These are phyloP conservation scores for Streptanthus diversifolius DNA, from an alignment of 345 rosid species.

Conservation along the genomic window DNA sequence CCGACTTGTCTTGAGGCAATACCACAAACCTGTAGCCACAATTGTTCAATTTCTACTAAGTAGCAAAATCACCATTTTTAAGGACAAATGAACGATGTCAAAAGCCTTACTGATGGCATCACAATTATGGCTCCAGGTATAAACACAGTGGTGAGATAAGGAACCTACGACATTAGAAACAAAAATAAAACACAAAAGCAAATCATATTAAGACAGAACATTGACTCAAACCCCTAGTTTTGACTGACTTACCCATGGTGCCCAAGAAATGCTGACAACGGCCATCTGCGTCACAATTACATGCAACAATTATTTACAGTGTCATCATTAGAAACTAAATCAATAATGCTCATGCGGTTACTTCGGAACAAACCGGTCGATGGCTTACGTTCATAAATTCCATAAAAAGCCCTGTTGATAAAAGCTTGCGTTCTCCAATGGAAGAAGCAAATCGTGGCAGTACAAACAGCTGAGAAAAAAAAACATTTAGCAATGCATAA, in stretches of 20 bases:
- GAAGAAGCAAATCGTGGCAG: conserved; percentile 59
- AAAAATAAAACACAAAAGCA: neutral
- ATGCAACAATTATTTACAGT: neutral
- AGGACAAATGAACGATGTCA: neutral
- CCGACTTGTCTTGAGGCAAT: conserved; percentile 86
- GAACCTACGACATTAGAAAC: conserved; percentile 50
- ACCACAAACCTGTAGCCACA: conserved; percentile 37
- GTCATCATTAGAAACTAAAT: neutral
- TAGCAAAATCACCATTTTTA: neutral
- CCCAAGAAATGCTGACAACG: conserved; percentile 70
- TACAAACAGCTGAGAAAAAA: conserved; percentile 61
- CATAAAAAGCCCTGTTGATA: conserved; percentile 73
- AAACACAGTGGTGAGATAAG: conserved; percentile 52
- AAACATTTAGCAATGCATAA: neutral
- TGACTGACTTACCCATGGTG: conserved; percentile 59
- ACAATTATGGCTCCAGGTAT: conserved; percentile 38
- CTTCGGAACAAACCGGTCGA: too few species aligned
- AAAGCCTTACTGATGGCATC: conserved; percentile 58
- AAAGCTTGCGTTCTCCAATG: conserved; percentile 60
- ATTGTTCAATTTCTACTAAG: neutral
- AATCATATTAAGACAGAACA: conserved; percentile 5
- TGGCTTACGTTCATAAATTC: conserved; percentile 33
- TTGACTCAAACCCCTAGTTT: neutral
- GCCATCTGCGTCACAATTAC: conserved; percentile 49
- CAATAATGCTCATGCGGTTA: too few species aligned